Base-by-base conservation (phyloP, 2,329 filamentous ascomycete genomes). In the Xylariaceae sp. region DNA sequence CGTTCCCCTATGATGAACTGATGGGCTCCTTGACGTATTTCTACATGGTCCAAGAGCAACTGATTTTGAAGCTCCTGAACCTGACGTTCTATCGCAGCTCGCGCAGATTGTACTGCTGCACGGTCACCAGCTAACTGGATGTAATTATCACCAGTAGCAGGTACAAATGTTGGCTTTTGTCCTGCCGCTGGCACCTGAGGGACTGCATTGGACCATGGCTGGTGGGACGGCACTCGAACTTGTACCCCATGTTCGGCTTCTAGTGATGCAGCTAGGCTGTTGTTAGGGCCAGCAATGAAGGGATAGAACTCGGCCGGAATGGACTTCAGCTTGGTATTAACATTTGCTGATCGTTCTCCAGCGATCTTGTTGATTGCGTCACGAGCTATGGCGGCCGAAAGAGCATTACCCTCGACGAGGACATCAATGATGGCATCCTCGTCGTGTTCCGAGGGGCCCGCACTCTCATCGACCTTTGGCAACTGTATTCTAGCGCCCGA, bases 281-380 rank as follows among this genome's bases (percentile, higher is more conserved):
- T 90, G 71, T 89, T 84, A 9, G 88, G 85, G 47, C 92, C 92
- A 20, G 91, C 89, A 73, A 99, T 88, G 79, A 99, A 99, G 50
- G 93, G 93, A 75, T 95, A 99, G 74, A 95, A 96, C 71, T 96
- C 92, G 21, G 91, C 85, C 7, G 95, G 93, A 57, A 99, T 89
- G 47, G 88, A 87, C 73, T 88, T 91, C 63, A 99, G 76, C 66
- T 90, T 91, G 54, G 91, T 82, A 75, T 85, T 95, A 69, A 93
- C 84, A 65, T 89, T 93, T 52, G 91, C 89, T 50, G 90, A 87
- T 60, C 91, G 88, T 74, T 97, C 92, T 66, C 89, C 89, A 53
- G 91, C 91, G 71, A 98, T 97, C 67, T 88, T 89, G 68, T 91
- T 82, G 67, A 99, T 95, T 66, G 91, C 89, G 54, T 90, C 86